Conservation (phyloP, 208 protist species). For the Borovskyia barvae region DNA sequence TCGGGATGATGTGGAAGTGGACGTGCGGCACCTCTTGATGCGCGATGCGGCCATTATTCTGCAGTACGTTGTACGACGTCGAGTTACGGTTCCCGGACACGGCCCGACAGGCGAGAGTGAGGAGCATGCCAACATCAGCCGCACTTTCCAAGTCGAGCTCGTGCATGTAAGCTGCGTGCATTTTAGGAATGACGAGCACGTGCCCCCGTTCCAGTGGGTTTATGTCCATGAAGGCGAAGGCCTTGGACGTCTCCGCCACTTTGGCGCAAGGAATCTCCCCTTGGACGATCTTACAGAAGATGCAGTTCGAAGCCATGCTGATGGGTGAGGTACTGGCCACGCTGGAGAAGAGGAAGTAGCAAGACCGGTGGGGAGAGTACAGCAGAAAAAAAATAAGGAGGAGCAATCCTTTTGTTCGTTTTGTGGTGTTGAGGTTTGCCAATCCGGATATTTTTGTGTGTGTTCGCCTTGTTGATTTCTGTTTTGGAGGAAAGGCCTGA, state of each 20-base stretch:
- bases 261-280: conserved; percentile 84
- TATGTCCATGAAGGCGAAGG: conserved; percentile 89
- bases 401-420: too few relatives aligned
- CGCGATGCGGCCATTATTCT: conserved; percentile 91
- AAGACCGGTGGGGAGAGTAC: neutral
- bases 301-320: conserved; percentile 46
- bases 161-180: conserved; percentile 75
- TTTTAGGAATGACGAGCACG: conserved; percentile 83
- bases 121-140: conserved; percentile 61
- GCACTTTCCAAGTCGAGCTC: conserved; percentile 70
- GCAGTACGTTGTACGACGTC: conserved; percentile 91
- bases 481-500: neutral
- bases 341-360: neutral
- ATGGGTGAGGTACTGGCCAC: neutral
- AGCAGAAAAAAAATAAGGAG: conserved; percentile 7
- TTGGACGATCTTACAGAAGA: conserved; percentile 88
- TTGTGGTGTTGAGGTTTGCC: too few relatives aligned
- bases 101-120: conserved; percentile 54
- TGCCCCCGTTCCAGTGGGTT: conserved; percentile 81
- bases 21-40: conserved; percentile 93
- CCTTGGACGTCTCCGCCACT: conserved; percentile 77
- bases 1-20: conserved; percentile 95
- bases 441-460: too few relatives aligned
- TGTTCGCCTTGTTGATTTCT: too few relatives aligned
- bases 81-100: conserved; percentile 54